phyloP scores from a whole-genome alignment of 1,139 yeast genomes.

The Pichia sp. region DNA sequence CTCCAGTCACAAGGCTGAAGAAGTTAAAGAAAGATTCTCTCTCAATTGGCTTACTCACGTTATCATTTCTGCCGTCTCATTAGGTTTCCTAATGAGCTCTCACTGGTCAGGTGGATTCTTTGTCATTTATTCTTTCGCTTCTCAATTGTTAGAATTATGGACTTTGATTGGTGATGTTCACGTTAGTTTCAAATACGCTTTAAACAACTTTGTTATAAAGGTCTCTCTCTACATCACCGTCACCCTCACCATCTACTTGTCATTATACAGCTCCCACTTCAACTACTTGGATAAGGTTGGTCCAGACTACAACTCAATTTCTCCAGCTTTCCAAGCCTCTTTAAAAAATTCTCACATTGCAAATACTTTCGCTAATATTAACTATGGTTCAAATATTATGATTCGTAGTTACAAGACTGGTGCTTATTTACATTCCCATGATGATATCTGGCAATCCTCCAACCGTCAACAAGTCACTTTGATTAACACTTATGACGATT shows the following conservation, averaged over 20 bases:
- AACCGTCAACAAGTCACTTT: constrained; percentile 69
- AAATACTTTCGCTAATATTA: constrained; percentile 48
- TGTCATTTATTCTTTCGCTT: constrained; percentile 46
- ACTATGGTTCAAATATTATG: constrained; percentile 65
- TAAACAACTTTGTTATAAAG: constrained; percentile 37
- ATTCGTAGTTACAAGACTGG: constrained; percentile 63
- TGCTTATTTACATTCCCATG: constrained; percentile 69
- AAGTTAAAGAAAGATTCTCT: constrained; percentile 38
- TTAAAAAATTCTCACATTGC: constrained; percentile 43
- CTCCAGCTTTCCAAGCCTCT: constrained; percentile 58
- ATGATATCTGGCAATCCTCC: constrained; percentile 47
- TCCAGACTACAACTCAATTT: constrained; percentile 49
- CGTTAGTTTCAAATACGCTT: constrained; percentile 35
- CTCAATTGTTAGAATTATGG: constrained; percentile 52
- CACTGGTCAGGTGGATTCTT: constrained; percentile 57
- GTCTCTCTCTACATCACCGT: constrained; percentile 39
- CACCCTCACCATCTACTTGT: constrained; percentile 51
- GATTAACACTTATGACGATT: constrained; percentile 48
- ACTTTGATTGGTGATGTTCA: constrained; percentile 54
- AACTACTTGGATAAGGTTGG: constrained; percentile 45
- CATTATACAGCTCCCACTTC: constrained; percentile 51
- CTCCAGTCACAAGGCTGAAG: constrained; percentile 44
- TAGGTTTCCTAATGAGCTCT: constrained; percentile 54
- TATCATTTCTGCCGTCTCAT: constrained; percentile 44
- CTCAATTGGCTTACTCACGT: constrained; percentile 45